These are phyloP conservation scores for Leishmania arabica DNA, from an alignment of 208 protist genomes.

Conservation along the genomic window DNA sequence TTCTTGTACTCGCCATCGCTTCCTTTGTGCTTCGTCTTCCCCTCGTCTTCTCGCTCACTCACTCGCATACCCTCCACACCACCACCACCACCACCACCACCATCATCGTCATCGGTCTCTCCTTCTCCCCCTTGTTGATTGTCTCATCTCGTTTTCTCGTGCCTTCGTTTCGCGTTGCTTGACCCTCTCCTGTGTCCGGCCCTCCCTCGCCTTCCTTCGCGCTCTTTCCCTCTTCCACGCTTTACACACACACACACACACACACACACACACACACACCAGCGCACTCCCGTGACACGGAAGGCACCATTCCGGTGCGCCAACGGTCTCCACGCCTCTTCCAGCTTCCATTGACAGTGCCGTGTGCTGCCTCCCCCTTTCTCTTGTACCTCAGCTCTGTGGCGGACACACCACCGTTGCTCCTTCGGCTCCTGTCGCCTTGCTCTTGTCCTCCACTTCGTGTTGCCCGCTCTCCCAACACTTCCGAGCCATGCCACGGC, in stretches of 20 bases:
- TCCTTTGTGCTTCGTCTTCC: neutral
- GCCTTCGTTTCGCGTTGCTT: neutral
- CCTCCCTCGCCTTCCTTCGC: neutral
- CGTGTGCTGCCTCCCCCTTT: neutral
- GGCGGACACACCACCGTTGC: neutral
- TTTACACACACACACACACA: neutral
- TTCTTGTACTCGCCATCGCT: neutral
- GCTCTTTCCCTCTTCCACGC: neutral
- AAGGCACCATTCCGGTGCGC: neutral
- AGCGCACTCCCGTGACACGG: neutral
- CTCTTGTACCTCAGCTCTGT: neutral
- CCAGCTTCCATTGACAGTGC: neutral
- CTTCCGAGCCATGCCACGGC: neutral
- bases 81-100: neutral
- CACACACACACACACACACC: neutral
- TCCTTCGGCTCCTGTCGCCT: neutral
- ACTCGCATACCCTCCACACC: neutral
- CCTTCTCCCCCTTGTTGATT: neutral
- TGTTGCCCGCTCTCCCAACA: neutral
- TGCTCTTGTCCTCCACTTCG: neutral
- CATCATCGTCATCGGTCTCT: neutral
- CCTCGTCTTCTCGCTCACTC: neutral
- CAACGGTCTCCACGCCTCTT: neutral
- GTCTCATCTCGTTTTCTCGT: neutral
- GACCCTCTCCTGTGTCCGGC: neutral